Conservation (phyloP, 495 filamentous ascomycete genomes). For the Podospora fimiseda region DNA sequence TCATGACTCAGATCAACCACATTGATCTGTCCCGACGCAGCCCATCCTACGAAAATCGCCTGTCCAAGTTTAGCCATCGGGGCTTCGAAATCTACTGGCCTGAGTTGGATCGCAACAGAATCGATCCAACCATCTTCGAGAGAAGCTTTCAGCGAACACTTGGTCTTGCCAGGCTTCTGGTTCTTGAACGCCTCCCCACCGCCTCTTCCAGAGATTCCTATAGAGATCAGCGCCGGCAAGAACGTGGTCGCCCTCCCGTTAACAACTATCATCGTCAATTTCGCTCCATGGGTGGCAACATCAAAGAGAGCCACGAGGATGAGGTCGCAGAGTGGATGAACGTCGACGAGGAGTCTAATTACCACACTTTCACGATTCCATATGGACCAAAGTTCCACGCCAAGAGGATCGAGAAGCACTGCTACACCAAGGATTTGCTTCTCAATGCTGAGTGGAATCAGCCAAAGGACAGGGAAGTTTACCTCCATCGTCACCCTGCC, state of each 20-base stretch:
- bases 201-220: slow-evolving; percentile 59
- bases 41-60: slow-evolving; percentile 76
- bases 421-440: slow-evolving; percentile 74
- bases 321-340: slow-evolving; percentile 78
- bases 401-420: slow-evolving; percentile 66
- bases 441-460: slow-evolving; percentile 85
- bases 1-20: slow-evolving; percentile 71
- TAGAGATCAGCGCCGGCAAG: slow-evolving; percentile 54
- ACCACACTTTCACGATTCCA: slow-evolving; percentile 71
- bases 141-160: slow-evolving; percentile 64
- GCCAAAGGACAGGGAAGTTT: slow-evolving; percentile 58
- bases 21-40: slow-evolving; percentile 73
- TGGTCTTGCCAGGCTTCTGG: slow-evolving; percentile 70
- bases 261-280: slow-evolving; percentile 22
- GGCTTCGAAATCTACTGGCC: slow-evolving; percentile 79
- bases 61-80: slow-evolving; percentile 80
- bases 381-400: slow-evolving; percentile 67
- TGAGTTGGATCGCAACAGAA: slow-evolving; percentile 58
- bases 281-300: slow-evolving; percentile 45
- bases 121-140: slow-evolving; percentile 83
- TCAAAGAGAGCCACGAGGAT: slow-evolving; percentile 65
- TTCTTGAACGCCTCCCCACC: slow-evolving; percentile 71
- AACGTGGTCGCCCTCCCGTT: slow-evolving; percentile 57
- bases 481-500: slow-evolving; percentile 73
- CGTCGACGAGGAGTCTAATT: slow-evolving; percentile 65